Conservation (phyloP, 1,284 basidiomycete genomes). For the Cutaneotrichosporon cyanovorans region DNA sequence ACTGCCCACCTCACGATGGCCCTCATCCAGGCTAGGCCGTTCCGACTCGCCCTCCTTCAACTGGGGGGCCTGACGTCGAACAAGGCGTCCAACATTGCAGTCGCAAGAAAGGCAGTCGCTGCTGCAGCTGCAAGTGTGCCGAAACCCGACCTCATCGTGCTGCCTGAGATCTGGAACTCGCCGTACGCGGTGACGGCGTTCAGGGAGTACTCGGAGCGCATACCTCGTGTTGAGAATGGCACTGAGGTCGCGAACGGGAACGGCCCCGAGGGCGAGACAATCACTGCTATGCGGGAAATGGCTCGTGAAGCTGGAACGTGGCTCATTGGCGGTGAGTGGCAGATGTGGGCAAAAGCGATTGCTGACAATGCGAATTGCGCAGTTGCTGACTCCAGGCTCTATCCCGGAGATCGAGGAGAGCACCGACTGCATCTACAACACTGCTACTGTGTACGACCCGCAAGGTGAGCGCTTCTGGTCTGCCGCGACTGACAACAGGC, state of each 20-base stretch:
- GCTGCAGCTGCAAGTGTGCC: conserved; percentile 54
- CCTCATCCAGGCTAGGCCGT: conserved; percentile 52
- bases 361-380: background rate
- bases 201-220: conserved; percentile 72
- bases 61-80: conserved; percentile 61
- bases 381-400: conserved; percentile 54
- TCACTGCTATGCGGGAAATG: conserved; percentile 70
- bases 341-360: background rate
- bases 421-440: conserved; percentile 77
- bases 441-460: conserved; percentile 82
- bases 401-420: conserved; percentile 71
- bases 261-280: conserved; percentile 55
- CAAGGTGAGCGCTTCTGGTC: conserved; percentile 51
- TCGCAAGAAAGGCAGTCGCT: conserved; percentile 69
- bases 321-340: conserved; percentile 73
- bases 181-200: conserved; percentile 86
- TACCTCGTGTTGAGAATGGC: conserved; percentile 48
- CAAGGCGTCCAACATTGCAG: conserved; percentile 67
- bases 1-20: conserved; percentile 25
- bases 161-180: conserved; percentile 98
- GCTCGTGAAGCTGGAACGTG: conserved; percentile 77
- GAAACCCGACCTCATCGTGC: conserved; percentile 70
- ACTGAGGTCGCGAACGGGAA: conserved; percentile 3
- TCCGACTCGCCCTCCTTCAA: conserved; percentile 79
- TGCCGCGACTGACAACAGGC: conserved; percentile 49